Conservation (phyloP, 1,284 basidiomycete genomes). For the Leccinum pachyderme region DNA sequence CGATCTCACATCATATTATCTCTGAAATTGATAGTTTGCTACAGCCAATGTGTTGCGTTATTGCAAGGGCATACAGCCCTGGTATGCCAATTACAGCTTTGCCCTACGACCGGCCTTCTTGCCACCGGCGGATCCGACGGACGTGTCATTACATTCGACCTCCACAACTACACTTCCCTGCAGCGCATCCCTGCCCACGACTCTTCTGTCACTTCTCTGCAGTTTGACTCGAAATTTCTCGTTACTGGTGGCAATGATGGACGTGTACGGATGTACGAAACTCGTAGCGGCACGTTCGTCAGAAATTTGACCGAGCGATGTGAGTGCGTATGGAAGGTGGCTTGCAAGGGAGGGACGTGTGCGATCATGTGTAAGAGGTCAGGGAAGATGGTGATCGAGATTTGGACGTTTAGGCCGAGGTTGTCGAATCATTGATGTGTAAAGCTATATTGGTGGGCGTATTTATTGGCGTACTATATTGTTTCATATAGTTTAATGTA, state of each 20-base stretch:
- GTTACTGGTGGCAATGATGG: constrained; percentile 91
- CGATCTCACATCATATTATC: not conserved
- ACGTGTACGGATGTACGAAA: constrained; percentile 84
- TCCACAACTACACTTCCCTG: constrained; percentile 47
- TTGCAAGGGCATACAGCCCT: constrained; percentile 93
- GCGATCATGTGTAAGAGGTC: constrained; percentile 82
- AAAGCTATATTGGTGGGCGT: not conserved
- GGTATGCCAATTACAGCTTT: constrained; percentile 91
- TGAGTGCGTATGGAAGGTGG: constrained; percentile 89
- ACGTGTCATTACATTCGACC: constrained; percentile 86
- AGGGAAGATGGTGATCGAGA: constrained; percentile 88
- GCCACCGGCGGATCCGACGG: constrained; percentile 94
- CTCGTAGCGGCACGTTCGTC: constrained; percentile 65
- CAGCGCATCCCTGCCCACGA: constrained; percentile 81
- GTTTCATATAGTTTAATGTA: constrained; percentile 6
- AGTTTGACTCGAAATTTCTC: constrained; percentile 82
- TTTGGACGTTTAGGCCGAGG: constrained; percentile 68
- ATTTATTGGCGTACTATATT: constrained; percentile 14
- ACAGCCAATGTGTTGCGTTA: constrained; percentile 78
- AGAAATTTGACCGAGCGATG: constrained; percentile 75
- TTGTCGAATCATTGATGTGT: constrained; percentile 20
- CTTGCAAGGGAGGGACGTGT: constrained; percentile 74
- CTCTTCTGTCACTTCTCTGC: constrained; percentile 87
- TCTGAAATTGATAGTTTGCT: constrained; percentile 19
- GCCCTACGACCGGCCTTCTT: constrained; percentile 45